Percentiles rank a stretch among this genome's conserved stretches.
Conservation (phyloP, 2,329 filamentous ascomycete genomes). For the Aspergillus sojae region DNA sequence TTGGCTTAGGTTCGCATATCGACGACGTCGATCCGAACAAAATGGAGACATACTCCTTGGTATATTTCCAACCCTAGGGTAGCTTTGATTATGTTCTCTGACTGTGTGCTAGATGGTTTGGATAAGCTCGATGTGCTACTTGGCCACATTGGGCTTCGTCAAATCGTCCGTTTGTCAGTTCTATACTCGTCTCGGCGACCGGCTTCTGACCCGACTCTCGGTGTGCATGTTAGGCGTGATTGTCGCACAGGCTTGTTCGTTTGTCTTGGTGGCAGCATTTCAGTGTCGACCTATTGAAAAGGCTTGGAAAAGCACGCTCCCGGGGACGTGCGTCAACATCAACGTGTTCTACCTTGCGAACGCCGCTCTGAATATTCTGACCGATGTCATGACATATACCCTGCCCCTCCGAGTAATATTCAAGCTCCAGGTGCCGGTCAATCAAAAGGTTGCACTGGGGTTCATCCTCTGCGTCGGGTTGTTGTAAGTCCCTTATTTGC, state of each 20-base stretch:
- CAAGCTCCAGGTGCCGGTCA: slow-evolving; percentile 49
- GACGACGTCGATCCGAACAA: slow-evolving; percentile 12
- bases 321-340: slow-evolving; percentile 51
- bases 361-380: slow-evolving; percentile 62
- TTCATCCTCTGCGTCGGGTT: slow-evolving; percentile 56
- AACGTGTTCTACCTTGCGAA: slow-evolving; percentile 56
- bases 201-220: slow-evolving; percentile 38
- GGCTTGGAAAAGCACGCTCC: slow-evolving; percentile 41
- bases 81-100: not conserved
- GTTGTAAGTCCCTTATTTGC: slow-evolving; percentile 32
- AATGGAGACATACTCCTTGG: slow-evolving; percentile 17
- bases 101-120: slow-evolving; percentile 39
- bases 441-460: slow-evolving; percentile 51
- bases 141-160: slow-evolving; percentile 50
- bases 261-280: slow-evolving; percentile 48
- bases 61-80: not conserved
- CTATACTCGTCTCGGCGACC: slow-evolving; percentile 49
- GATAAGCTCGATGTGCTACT: slow-evolving; percentile 54
- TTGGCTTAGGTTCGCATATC: slow-evolving; percentile 22
- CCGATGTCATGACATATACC: slow-evolving; percentile 59
- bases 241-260: slow-evolving; percentile 42
- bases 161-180: slow-evolving; percentile 52
- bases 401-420: slow-evolving; percentile 55
- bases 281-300: slow-evolving; percentile 46
- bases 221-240: slow-evolving; percentile 47